These are phyloP conservation scores for Trichoderma arundinaceum DNA, from an alignment of 2,329 filamentous ascomycete species.

Conservation along the genomic window DNA sequence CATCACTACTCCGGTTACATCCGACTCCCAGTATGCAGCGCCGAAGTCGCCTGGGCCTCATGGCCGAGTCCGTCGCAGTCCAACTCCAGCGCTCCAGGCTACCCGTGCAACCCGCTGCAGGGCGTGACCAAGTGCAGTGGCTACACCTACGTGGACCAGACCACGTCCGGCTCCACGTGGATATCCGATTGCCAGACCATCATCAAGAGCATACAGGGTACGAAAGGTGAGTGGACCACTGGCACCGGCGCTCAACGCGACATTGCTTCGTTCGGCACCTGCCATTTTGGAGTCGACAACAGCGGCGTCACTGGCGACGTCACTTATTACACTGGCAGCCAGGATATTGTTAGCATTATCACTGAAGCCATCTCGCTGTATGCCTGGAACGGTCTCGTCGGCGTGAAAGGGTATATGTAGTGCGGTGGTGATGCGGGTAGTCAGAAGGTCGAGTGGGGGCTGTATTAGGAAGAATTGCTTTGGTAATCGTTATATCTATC, in stretches of 20 bases:
- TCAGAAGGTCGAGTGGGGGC: slow-evolving; percentile 26
- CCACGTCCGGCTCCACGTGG: slow-evolving; percentile 43
- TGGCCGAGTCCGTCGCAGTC: slow-evolving; percentile 38
- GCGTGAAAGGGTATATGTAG: slow-evolving; percentile 44
- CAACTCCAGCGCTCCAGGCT: slow-evolving; percentile 38
- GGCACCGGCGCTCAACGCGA: slow-evolving; percentile 5
- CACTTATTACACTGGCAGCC: slow-evolving; percentile 40
- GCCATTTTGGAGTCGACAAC: too few relatives aligned
- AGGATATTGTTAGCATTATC: slow-evolving; percentile 47
- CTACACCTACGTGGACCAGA: slow-evolving; percentile 45
- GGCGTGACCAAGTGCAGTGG: slow-evolving; percentile 39
- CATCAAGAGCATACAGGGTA: slow-evolving; percentile 42
- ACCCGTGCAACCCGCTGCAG: slow-evolving; percentile 44
- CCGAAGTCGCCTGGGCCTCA: slow-evolving; percentile 41
- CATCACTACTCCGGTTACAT: slow-evolving; percentile 46
- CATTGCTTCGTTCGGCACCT: slow-evolving; percentile 33
- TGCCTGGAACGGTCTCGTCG: slow-evolving; percentile 41
- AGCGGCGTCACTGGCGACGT: slow-evolving; percentile 37
- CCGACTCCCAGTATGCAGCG: slow-evolving; percentile 47
- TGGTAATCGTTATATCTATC: too few relatives aligned
- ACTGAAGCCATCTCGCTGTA: slow-evolving; percentile 41
- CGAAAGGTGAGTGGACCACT: too few relatives aligned
- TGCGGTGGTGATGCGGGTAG: slow-evolving; percentile 39
- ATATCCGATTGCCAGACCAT: slow-evolving; percentile 45
- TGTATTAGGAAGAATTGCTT: not conserved